phyloP scores from a whole-genome alignment of 1,284 basidiomycete genomes.

The Heterobasidion irregulare region DNA sequence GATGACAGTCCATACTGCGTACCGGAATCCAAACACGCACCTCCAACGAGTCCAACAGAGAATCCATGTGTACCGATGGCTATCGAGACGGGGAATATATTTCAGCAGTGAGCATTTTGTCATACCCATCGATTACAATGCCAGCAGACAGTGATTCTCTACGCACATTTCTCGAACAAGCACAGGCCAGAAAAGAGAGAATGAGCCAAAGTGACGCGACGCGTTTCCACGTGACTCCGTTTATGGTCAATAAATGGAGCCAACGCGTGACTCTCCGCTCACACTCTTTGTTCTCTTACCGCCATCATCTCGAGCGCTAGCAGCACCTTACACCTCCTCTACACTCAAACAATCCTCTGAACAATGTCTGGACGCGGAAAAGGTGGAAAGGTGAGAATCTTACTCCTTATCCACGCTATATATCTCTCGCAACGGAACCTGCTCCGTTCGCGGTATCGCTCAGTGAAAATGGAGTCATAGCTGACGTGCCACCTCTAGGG shows the following conservation, averaged over 20 bases:
- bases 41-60: background rate
- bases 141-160: background rate
- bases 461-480: slow-evolving; percentile 1
- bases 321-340: background rate
- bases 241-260: slow-evolving; percentile 10
- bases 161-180: background rate
- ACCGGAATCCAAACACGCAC: background rate
- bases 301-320: slow-evolving; percentile 7
- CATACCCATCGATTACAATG: too few relatives aligned
- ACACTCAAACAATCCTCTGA: slow-evolving; percentile 1
- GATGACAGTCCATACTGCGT: background rate
- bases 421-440: background rate
- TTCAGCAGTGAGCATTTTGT: too few relatives aligned
- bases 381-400: slow-evolving; percentile 28
- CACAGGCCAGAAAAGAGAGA: background rate
- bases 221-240: slow-evolving; percentile 13
- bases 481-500: slow-evolving; percentile 23
- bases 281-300: slow-evolving; percentile 9
- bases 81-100: background rate
- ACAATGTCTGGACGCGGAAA: slow-evolving; percentile 35
- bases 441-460: background rate
- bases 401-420: background rate
- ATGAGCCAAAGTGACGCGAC: background rate
- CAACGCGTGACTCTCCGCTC: background rate
- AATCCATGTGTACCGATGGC: background rate